These are phyloP conservation scores for Trichomonas tenax DNA, from an alignment of 208 protist species.

Conservation along the genomic window DNA sequence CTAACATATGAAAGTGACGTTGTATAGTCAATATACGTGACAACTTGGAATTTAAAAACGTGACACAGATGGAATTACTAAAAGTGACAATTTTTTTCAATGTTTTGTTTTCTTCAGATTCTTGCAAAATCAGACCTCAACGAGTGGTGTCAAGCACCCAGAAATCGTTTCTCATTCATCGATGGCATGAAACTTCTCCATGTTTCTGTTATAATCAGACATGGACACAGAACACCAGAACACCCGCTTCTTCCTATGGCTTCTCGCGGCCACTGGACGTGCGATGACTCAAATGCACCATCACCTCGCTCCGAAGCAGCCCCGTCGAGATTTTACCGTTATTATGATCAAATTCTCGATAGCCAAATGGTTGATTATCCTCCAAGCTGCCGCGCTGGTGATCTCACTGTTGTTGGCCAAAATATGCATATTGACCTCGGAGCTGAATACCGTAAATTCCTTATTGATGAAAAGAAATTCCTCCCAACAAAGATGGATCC, in stretches of 20 bases:
- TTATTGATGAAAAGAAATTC: background rate
- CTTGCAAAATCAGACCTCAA: too few relatives aligned
- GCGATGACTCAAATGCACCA: background rate
- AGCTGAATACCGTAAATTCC: background rate
- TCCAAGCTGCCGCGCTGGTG: background rate
- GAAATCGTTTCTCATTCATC: background rate
- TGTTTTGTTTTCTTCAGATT: too few relatives aligned
- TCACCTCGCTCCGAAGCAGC: background rate
- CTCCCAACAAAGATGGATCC: background rate
- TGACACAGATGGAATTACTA: too few relatives aligned
- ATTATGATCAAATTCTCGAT: background rate
- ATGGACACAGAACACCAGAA: background rate
- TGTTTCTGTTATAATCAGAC: background rate
- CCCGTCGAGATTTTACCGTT: background rate
- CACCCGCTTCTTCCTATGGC: too few relatives aligned
- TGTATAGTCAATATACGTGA: too few relatives aligned
- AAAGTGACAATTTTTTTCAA: too few relatives aligned
- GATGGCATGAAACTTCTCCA: background rate
- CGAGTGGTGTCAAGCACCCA: too few relatives aligned
- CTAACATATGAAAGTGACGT: too few relatives aligned
- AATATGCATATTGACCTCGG: background rate
- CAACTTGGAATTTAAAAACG: too few relatives aligned
- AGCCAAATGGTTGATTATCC: background rate
- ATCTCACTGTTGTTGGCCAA: background rate
- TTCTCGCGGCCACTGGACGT: background rate